Evolutionary conservation across 2,329 filamentous ascomycete species (phyloP).

Genomic region (Metarhizium album): DNA sequence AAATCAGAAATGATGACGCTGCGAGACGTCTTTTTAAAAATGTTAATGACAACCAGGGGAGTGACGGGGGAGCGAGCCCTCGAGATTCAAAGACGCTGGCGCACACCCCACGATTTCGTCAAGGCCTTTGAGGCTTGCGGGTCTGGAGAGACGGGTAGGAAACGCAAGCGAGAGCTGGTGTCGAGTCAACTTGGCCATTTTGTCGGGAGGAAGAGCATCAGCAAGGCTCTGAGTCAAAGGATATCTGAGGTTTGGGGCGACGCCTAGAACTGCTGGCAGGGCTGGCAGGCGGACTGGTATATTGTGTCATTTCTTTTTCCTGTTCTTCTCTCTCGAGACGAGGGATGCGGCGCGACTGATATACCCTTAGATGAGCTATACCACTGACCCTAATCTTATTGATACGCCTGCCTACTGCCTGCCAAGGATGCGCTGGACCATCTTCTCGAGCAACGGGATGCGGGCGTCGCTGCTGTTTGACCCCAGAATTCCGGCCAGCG

Average conservation of each 20-base stretch:
- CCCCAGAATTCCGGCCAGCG: constrained; percentile 60
- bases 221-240: constrained; percentile 53
- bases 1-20: constrained; percentile 68
- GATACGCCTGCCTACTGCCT: background rate
- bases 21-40: constrained; percentile 67
- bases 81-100: constrained; percentile 71
- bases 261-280: constrained; percentile 16
- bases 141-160: constrained; percentile 35
- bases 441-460: constrained; percentile 54
- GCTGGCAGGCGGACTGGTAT: background rate
- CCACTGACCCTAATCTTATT: background rate
- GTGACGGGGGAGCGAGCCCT: constrained; percentile 69
- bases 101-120: constrained; percentile 61
- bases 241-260: constrained; percentile 65
- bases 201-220: constrained; percentile 58
- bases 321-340: background rate
- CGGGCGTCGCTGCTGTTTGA: constrained; percentile 39
- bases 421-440: constrained; percentile 61
- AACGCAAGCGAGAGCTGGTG: constrained; percentile 50
- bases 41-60: constrained; percentile 72
- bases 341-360: constrained; percentile 9
- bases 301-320: too few relatives aligned
- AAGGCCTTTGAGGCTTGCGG: constrained; percentile 54
- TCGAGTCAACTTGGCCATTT: constrained; percentile 43
- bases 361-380: constrained; percentile 9